Conservation (phyloP, 306 rosid species). For the Urtica urens region DNA sequence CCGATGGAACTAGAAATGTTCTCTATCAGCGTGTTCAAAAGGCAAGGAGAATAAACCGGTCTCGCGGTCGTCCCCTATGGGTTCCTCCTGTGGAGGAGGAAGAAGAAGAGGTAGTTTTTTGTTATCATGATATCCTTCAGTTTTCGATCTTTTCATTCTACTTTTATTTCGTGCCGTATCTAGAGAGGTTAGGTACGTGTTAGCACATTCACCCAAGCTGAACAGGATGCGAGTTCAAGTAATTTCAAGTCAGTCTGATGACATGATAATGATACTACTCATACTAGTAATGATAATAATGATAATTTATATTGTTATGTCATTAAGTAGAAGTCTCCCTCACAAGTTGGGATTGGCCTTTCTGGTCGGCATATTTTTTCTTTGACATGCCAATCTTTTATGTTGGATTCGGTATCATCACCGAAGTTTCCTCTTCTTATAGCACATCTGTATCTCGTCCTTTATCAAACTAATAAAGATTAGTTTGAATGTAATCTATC, state of each 20-base stretch:
- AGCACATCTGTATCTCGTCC: constrained; percentile 8
- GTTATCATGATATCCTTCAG: background rate
- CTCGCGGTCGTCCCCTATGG: constrained; percentile 99
- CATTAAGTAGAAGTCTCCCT: background rate
- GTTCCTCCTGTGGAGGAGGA: constrained; percentile 91
- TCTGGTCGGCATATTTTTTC: background rate
- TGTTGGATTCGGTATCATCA: background rate
- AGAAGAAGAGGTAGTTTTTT: constrained; percentile 70
- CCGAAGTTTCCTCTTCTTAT: background rate
- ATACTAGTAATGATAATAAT: too few species aligned
- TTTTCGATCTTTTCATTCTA: background rate
- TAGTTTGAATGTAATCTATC: constrained; percentile 13
- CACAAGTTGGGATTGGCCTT: background rate
- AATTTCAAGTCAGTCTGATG: too few species aligned
- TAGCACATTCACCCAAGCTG: too few species aligned
- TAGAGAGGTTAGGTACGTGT: too few species aligned
- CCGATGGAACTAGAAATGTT: constrained; percentile 90
- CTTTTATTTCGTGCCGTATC: too few species aligned
- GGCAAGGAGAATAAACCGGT: constrained; percentile 93
- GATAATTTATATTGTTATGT: background rate
- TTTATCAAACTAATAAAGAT: constrained; percentile 6
- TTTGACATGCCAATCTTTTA: background rate
- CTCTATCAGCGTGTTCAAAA: constrained; percentile 99
- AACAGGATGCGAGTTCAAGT: too few species aligned
- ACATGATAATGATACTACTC: too few species aligned